phyloP scores from a whole-genome alignment of 225 moss, liverwort and hornwort genomes.

The Pleurozium schreberi region DNA sequence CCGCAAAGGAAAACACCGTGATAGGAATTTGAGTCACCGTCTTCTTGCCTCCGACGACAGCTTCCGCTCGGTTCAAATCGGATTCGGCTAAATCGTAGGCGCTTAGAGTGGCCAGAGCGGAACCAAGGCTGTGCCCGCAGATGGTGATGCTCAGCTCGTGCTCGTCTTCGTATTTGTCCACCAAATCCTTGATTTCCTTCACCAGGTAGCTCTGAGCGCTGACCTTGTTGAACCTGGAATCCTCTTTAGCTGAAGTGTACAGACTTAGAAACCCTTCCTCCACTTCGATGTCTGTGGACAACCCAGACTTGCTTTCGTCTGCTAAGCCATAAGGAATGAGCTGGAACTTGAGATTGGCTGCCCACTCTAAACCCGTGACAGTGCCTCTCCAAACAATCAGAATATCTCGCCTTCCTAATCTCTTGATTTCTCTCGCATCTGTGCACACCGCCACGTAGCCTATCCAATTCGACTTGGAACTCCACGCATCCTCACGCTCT shows the following conservation, averaged over 20 bases:
- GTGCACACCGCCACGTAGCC: conserved; percentile 48
- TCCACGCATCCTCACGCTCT: conserved; percentile 42
- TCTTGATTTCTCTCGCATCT: conserved; percentile 19
- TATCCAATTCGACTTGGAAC: conserved; percentile 48
- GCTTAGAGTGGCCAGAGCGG: conserved; percentile 25
- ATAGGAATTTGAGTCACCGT: conserved; percentile 14
- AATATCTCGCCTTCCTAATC: conserved; percentile 39
- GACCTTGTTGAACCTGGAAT: conserved; percentile 34
- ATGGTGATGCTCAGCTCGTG: conserved; percentile 32
- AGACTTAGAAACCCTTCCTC: conserved; percentile 34
- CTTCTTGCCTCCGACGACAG: neutral
- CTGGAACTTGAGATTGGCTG: conserved; percentile 7
- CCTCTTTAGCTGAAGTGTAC: conserved; percentile 25
- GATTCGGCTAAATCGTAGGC: conserved; percentile 40
- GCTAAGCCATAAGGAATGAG: conserved; percentile 23
- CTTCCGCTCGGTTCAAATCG: neutral
- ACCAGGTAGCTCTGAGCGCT: conserved; percentile 30
- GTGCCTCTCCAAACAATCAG: conserved; percentile 41
- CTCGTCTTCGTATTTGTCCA: conserved; percentile 5
- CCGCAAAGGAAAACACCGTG: conserved; percentile 40
- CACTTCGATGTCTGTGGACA: conserved; percentile 6
- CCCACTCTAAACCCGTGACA: conserved; percentile 35
- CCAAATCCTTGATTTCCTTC: conserved; percentile 17
- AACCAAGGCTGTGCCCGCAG: conserved; percentile 38
- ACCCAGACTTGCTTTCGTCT: neutral